These are phyloP conservation scores for Rhodomyrtus tomentosa DNA, from an alignment of 345 rosid species.

Conservation along the genomic window DNA sequence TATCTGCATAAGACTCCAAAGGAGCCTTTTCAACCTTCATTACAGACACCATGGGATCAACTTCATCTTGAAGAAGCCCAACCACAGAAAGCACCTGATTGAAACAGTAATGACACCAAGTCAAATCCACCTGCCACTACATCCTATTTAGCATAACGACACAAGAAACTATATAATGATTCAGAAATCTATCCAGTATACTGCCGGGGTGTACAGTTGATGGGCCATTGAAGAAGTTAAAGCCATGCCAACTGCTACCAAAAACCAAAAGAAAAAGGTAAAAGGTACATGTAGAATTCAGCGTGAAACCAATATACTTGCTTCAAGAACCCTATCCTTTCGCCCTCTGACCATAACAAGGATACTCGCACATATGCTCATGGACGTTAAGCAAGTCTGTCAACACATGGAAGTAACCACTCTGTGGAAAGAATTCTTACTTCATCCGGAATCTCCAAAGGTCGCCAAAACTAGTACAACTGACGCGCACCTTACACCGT, in stretches of 20 bases:
- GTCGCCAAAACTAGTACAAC: neutral
- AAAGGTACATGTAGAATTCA: neutral
- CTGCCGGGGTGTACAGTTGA: neutral
- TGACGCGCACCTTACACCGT: neutral
- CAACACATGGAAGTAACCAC: neutral
- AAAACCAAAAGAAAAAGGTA: neutral
- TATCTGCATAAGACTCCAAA: slow-evolving; percentile 92
- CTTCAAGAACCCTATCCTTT: neutral
- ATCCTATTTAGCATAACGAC: neutral
- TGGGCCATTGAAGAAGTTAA: neutral
- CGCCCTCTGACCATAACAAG: neutral
- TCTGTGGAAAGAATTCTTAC: neutral
- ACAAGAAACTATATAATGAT: too few species aligned
- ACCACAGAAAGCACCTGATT: slow-evolving; percentile 85
- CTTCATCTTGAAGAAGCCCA: slow-evolving; percentile 96
- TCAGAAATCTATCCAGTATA: neutral
- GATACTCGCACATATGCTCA: neutral
- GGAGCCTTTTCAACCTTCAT: slow-evolving; percentile 99
- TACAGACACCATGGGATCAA: slow-evolving; percentile 98
- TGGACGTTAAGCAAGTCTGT: neutral
- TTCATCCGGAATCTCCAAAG: neutral
- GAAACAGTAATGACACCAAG: neutral
- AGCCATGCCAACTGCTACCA: neutral
- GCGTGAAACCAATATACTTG: neutral
- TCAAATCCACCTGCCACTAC: neutral